Conservation (phyloP, 345 rosid genomes). For the Heritiera littoralis region DNA sequence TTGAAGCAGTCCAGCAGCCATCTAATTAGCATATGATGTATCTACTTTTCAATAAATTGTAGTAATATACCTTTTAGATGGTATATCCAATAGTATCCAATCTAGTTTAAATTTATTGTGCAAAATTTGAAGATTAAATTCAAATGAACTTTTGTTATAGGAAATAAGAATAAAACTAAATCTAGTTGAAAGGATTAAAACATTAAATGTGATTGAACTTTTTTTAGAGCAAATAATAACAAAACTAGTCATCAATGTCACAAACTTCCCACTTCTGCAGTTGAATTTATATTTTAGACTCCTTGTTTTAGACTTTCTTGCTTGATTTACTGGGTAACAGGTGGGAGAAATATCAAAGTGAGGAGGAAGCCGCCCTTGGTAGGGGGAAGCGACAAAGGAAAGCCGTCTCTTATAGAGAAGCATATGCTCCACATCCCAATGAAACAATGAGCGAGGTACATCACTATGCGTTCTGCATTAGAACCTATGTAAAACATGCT, state of each 20-base stretch:
- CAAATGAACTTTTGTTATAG: background rate
- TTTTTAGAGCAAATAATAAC: background rate
- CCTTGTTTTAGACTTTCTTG: conserved; percentile 20
- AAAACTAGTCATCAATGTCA: background rate
- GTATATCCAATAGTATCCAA: background rate
- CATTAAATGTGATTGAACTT: background rate
- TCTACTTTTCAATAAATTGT: background rate
- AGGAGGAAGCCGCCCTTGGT: conserved; percentile 99
- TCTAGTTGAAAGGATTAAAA: background rate
- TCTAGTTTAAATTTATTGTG: background rate
- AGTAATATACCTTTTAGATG: background rate
- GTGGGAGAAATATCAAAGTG: conserved; percentile 96
- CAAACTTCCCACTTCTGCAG: background rate
- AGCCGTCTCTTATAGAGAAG: conserved; percentile 97
- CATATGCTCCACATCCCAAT: conserved; percentile 66
- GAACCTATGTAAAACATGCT: background rate
- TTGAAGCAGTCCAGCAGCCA: background rate
- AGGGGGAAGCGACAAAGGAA: conserved; percentile 98
- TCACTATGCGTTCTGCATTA: conserved; percentile 17
- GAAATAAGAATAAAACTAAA: background rate
- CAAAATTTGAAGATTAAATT: background rate
- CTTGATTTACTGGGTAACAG: conserved; percentile 46
- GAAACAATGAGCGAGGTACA: conserved; percentile 76
- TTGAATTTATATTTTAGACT: background rate
- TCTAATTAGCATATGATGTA: background rate